Base-by-base conservation (phyloP, 768 basidiomycete species). In the Collybiopsis luxurians region DNA sequence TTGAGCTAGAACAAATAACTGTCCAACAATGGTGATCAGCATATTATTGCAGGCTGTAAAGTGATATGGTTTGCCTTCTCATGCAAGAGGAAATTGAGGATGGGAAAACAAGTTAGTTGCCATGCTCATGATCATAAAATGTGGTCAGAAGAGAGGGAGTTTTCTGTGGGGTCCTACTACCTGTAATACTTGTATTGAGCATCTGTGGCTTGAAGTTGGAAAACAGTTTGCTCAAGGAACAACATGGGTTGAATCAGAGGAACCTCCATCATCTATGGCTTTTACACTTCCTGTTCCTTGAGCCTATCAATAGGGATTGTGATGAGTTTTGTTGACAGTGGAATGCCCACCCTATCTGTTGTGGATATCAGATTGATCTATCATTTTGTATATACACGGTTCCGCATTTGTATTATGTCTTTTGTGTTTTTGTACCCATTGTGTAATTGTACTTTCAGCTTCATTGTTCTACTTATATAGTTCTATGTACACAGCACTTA, bases 31-130 rank as follows among this genome's bases (percentile, higher is more conserved):
- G 5, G 61, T 62, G 5, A 47, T 60, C 2, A 9, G 42, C 5
- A 23, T 58, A 5, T 62, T 62, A 36, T 13, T 62, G 23, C 12
- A n/a, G 10, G 59, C 56, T n/a, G 49, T 60, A 19, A 17, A 63
- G 21, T 2, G 45, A 30, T 61, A 51, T 24, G 57, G 62, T n/a
- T 47, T 46, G 10, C 69, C 67, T 12, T 68, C 65, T 12, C 53
- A 65, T 2, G 60, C 63, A 1, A 47, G 62, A 36, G 66, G 67
- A 9, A 65, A 70, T 50, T 36, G 62, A 17, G 68, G 68, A 4
- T 62, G 65, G 0, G 36, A 38, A 17, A 38, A 38, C 17, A 38
- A 38, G 17, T 17, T 38, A 9, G 36, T 38, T 9, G 7, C 36
- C 17, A 38, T 38, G 7, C 36, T 38, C 36, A 7, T 38, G 9